Evolutionary conservation across 2,329 filamentous ascomycete genomes (phyloP), one percentile per base, ranked within the genome.

Genomic region (Pseudogymnoascus sp.): DNA sequence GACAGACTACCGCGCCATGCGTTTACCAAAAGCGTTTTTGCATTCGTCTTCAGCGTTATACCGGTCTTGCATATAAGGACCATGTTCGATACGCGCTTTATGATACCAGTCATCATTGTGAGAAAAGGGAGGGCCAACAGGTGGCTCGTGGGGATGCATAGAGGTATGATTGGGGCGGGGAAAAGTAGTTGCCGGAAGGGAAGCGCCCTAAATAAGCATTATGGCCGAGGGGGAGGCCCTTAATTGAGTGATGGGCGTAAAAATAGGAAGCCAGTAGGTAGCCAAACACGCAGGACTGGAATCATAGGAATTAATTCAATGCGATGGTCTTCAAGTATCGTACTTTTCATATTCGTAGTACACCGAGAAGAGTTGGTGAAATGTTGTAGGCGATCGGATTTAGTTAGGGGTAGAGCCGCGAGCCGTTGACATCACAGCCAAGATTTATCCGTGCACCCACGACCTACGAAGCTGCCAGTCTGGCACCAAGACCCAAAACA

Each of bases 41-140:
- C 49, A 55, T 55, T 55, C 11, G 49, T 55, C 49, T 55, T 55
- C 28, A 55, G 49, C 49, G 49, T 55, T 55, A 55, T 55, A 55
- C 49, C 49, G 49, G 28, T 55, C 49, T 55, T 33, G 25, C 49
- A 33, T 55, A 21, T 7, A 33, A 55, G 28, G 49, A 55, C 28
- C 49, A 55, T 33, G 16, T 33, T 55, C 49, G n/a, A 55, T 55
- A 55, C 28, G 49, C 28, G 49, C 49, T 55, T 55, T 55, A 55
- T 55, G 49, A 55, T 55, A 55, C 49, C 49, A 55, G 28, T 21
- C 49, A 55, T 33, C 49, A 33, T 33, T 55, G 25, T 55, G 28
- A 31, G 28, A 6, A 55, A 33, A 12, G 28, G 49, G n/a, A 55
- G 11, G 28, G 49, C 28, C 49, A 33, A 55, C 14, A 5, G 28